phyloP scores from a whole-genome alignment of 2,329 filamentous ascomycete species.

The Periconia sp. region DNA sequence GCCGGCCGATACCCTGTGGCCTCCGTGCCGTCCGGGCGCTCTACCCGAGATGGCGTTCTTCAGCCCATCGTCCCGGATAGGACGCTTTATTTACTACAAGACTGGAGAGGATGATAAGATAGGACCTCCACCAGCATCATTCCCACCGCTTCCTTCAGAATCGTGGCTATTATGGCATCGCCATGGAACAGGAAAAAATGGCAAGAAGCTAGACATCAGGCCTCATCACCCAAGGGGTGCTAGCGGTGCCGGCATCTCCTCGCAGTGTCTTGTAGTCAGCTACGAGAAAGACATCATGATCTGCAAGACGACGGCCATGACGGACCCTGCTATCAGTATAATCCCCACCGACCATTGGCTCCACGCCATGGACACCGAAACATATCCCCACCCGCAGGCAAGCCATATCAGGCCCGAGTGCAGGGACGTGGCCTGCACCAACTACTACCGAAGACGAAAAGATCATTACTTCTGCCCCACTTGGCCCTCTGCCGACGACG shows the following conservation, averaged over 20 bases:
- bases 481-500: neutral
- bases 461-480: constrained; percentile 8
- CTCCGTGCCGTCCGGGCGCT: constrained; percentile 12
- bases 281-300: constrained; percentile 24
- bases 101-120: constrained; percentile 15
- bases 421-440: constrained; percentile 15
- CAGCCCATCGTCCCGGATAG: constrained; percentile 12
- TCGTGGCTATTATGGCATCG: constrained; percentile 3
- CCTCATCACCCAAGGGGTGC: constrained; percentile 13
- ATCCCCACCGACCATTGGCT: constrained; percentile 22
- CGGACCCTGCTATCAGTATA: constrained; percentile 14
- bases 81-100: constrained; percentile 18
- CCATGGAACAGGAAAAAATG: constrained; percentile 12
- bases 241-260: constrained; percentile 6
- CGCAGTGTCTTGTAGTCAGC: constrained; percentile 19
- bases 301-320: constrained; percentile 14
- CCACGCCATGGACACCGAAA: constrained; percentile 23
- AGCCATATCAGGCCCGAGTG: constrained; percentile 20
- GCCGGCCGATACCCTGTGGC: constrained; percentile 17
- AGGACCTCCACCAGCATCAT: constrained; percentile 14
- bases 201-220: constrained; percentile 14
- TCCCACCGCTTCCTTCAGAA: constrained; percentile 6
- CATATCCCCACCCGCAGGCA: constrained; percentile 21
- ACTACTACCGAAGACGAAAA: constrained; percentile 18
- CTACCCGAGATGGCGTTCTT: constrained; percentile 21